A percentile compares a stretch with the other conserved stretches of the same genome.
Evolutionary conservation across 2,329 filamentous ascomycete genomes (phyloP).

Genomic region (Sporothrix euskadiensis): DNA sequence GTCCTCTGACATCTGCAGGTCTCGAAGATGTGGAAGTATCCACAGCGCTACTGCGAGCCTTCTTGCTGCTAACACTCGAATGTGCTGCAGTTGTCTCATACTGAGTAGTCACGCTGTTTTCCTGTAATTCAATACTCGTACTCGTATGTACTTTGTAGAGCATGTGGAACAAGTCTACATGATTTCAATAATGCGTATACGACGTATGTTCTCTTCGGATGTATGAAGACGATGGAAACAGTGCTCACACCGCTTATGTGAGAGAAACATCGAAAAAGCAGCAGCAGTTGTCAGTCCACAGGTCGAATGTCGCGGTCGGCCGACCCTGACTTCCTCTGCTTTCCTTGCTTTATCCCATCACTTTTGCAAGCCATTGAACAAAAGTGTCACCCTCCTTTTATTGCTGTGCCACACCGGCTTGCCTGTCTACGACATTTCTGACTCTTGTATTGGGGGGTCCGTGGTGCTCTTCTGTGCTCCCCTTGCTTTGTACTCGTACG

Average conservation of each 20-base stretch:
- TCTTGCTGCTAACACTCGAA: neutral
- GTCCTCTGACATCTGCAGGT: constrained; percentile 19
- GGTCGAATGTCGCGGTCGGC: neutral
- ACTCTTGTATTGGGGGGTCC: neutral
- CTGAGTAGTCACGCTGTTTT: neutral
- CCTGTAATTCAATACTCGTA: constrained; percentile 14
- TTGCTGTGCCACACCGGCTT: neutral
- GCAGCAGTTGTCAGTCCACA: neutral
- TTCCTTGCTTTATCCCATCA: neutral
- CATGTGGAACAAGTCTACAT: constrained; percentile 17
- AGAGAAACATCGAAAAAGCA: too few relatives aligned
- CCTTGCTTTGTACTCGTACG: neutral
- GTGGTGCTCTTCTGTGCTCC: neutral
- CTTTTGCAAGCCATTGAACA: neutral
- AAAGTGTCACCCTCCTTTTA: neutral
- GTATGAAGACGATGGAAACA: neutral
- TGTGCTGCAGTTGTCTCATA: neutral
- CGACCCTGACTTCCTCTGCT: neutral
- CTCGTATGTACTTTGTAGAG: neutral
- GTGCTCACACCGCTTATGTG: neutral
- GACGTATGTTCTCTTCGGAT: neutral
- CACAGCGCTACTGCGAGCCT: constrained; percentile 11
- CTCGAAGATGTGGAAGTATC: constrained; percentile 7
- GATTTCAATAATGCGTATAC: neutral
- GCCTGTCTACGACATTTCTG: constrained; percentile 9